Base-by-base conservation (phyloP, 2,329 filamentous ascomycete species). In the Lasiodiplodia sp. region DNA sequence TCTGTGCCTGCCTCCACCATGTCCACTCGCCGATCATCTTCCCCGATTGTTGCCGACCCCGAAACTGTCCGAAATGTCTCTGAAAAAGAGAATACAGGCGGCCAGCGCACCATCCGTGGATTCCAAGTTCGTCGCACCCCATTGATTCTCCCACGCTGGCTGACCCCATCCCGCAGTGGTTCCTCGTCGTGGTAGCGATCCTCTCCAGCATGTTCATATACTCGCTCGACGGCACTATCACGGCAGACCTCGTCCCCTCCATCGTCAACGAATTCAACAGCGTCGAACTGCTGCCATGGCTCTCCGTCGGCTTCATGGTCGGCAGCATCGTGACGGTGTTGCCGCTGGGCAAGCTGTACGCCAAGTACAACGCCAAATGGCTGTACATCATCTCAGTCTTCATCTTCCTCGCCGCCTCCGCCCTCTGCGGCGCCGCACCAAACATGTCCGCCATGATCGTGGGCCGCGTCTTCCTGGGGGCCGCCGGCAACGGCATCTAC, bases 381-480 rank as follows among this genome's bases (percentile, higher is more conserved):
- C 75, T 75, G 3, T 76, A 76, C 71, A 75, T 78, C 60, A 28
- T 71, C 7, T 71, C 82, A 2, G 79, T 87, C 1, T 77, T 75
- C 16, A 69, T 86, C 1, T 88, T 88, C 69, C 79, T 79, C 0
- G 71, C 88, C 0, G 87, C 87, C 0, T 87, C 85, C 67, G 84
- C 82, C 0, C 78, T 90, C 2, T 82, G 79, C 53, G 87, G 86
- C 0, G 82, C 81, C 0, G 83, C 87, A 0, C 79, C 72, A 0
- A 82, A 71, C 8, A 78, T 77, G 1, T 72, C 71, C 0, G 82
- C 84, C 73, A 77, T 91, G 2, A 86, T 91, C 21, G 81, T 79
- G 69, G 86, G 86, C 18, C 81, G 87, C 0, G 81, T 81, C 0
- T 75, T 90, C 1, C 86, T 89, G 67, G 88, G 88, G 0, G 72